phyloP scores from a whole-genome alignment of 129 eudicot species.

The Smallanthus sonchifolius region DNA sequence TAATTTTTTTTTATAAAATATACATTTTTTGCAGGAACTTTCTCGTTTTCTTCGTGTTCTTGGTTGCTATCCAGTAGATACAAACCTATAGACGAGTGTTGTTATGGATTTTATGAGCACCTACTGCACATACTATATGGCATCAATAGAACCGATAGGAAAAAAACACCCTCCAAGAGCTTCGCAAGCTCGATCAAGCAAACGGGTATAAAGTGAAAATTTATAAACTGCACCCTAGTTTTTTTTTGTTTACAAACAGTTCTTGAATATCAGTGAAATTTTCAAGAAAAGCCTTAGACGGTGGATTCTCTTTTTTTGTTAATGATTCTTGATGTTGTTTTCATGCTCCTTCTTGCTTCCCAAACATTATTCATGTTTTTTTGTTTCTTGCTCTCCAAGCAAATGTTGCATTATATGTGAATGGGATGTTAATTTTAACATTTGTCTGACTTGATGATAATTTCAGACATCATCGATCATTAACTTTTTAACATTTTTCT shows the following conservation, averaged over 20 bases:
- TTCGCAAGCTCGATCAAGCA: neutral
- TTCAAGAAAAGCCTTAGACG: neutral
- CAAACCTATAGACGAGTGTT: conserved; percentile 27
- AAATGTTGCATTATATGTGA: neutral
- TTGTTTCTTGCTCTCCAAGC: neutral
- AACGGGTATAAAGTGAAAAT: conserved; percentile 4
- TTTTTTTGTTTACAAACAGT: neutral
- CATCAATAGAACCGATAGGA: neutral
- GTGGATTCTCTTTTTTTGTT: neutral
- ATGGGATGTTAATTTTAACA: neutral
- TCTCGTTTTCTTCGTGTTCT: conserved; percentile 66
- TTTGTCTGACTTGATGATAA: neutral
- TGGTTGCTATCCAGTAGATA: conserved; percentile 73
- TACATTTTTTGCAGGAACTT: conserved; percentile 57
- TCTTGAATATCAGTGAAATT: neutral
- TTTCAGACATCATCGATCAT: neutral
- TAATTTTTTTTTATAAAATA: neutral
- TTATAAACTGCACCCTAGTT: neutral
- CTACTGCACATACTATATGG: conserved; percentile 2
- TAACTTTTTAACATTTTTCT: too few relatives aligned
- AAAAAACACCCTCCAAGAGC: neutral
- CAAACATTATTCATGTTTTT: neutral
- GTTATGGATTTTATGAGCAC: neutral
- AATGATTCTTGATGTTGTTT: neutral
- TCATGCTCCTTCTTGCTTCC: neutral